Conservation (phyloP, 208 protist genomes). For the Leishmania guyanensis region DNA sequence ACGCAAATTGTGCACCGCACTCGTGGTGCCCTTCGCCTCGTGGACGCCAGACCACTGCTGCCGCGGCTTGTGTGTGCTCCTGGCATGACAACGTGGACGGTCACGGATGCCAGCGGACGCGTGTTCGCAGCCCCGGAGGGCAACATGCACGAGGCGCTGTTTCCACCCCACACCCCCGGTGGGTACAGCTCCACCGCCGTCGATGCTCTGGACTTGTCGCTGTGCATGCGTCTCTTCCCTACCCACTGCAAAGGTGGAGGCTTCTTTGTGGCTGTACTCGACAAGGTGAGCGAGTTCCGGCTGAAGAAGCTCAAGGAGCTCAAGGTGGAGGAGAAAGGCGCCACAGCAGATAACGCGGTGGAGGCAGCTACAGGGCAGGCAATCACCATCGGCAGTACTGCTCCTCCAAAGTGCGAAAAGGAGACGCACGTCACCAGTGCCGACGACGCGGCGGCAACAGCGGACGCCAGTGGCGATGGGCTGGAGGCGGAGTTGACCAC, state of each 20-base stretch:
- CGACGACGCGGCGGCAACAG: neutral
- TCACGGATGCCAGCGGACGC: constrained; percentile 68
- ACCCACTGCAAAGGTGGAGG: constrained; percentile 95
- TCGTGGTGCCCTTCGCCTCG: constrained; percentile 81
- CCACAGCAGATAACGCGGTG: neutral
- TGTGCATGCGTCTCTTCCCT: constrained; percentile 95
- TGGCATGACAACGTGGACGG: constrained; percentile 88
- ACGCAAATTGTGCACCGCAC: constrained; percentile 83
- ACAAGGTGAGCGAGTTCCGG: constrained; percentile 79
- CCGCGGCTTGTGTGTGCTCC: constrained; percentile 65
- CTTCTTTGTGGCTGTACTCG: constrained; percentile 97
- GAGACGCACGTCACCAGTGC: constrained; percentile 7
- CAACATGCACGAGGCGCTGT: constrained; percentile 73
- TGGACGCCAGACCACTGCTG: constrained; percentile 84
- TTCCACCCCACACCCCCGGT: constrained; percentile 74
- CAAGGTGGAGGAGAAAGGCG: constrained; percentile 10
- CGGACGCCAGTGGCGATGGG: constrained; percentile 1
- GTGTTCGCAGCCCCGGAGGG: constrained; percentile 40
- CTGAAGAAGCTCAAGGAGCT: constrained; percentile 34
- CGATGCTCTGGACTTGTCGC: constrained; percentile 65
- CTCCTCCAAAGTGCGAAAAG: constrained; percentile 24
- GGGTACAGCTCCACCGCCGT: constrained; percentile 68
- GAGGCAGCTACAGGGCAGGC: neutral
- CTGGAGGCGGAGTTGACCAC: constrained; percentile 8
- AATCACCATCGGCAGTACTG: neutral